A percentile compares a stretch with the other conserved stretches of the same genome.
Evolutionary conservation across 75 land plant genomes (phyloP).

Genomic region (Pinus tabuliformis): DNA sequence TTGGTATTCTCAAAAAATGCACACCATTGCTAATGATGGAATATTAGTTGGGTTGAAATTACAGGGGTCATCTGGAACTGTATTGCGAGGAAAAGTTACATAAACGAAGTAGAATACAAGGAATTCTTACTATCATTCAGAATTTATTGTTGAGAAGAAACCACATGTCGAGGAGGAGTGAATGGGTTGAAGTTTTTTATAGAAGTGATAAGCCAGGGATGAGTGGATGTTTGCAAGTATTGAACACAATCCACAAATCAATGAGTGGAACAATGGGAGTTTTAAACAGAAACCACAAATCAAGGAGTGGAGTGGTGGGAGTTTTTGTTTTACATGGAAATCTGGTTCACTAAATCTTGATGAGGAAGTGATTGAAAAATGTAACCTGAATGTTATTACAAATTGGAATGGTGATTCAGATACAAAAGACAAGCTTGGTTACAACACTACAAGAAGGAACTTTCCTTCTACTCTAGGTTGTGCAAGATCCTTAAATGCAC

Average conservation of each 20-base stretch:
- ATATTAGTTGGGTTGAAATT: background rate
- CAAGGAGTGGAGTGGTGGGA: background rate
- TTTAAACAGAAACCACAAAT: too few relatives aligned
- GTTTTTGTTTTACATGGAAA: background rate
- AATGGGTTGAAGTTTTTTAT: too few relatives aligned
- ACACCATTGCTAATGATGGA: background rate
- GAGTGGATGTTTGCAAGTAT: background rate
- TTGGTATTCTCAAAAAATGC: background rate
- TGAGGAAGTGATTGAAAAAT: background rate
- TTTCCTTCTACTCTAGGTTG: background rate
- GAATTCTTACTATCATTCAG: background rate
- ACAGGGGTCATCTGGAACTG: background rate
- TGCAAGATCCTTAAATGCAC: background rate
- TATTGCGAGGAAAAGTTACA: background rate
- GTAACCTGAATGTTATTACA: background rate
- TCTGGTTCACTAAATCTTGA: background rate
- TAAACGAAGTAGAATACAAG: background rate
- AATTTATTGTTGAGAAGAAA: background rate
- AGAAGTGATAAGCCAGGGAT: background rate
- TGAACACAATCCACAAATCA: background rate
- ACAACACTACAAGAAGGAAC: background rate
- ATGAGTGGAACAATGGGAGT: too few relatives aligned
- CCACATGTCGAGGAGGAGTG: background rate
- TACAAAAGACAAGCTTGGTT: background rate
- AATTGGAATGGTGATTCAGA: constrained; percentile 1